A percentile compares a stretch with the other conserved stretches of the same genome.
These are phyloP conservation scores for Mychonastes homosphaera DNA, from an alignment of 139 green algal species.

Conservation along the genomic window DNA sequence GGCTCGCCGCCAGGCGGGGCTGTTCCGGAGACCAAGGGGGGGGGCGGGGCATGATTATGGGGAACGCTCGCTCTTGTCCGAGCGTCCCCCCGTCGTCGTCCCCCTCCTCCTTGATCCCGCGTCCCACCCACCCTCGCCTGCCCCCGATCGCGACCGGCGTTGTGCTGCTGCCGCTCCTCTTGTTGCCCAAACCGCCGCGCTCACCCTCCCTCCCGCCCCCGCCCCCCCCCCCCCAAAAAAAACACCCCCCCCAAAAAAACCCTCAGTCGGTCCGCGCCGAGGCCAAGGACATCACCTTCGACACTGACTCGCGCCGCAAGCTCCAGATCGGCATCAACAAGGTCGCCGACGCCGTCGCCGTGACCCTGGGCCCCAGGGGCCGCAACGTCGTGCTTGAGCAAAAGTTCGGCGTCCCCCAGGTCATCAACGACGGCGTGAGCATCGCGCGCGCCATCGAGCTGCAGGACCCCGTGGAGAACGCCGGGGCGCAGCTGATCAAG, in stretches of 20 bases:
- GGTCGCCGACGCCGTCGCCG: conserved; percentile 87
- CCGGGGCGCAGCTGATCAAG: conserved; percentile 94
- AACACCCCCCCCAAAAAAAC: conserved; percentile 1
- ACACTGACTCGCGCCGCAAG: conserved; percentile 65
- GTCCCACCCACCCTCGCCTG: too few relatives aligned
- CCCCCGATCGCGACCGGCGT: too few relatives aligned
- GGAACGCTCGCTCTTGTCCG: too few relatives aligned
- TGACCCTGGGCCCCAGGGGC: conserved; percentile 90
- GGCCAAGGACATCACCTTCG: conserved; percentile 94
- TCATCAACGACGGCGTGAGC: conserved; percentile 98
- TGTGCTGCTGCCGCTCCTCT: too few relatives aligned
- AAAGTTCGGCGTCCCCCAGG: conserved; percentile 82
- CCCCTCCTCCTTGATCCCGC: too few relatives aligned
- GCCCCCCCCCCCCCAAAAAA: neutral
- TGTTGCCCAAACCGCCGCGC: neutral
- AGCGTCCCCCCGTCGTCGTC: too few relatives aligned
- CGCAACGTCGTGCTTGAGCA: conserved; percentile 97
- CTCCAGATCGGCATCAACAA: conserved; percentile 97
- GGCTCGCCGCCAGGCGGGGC: too few relatives aligned
- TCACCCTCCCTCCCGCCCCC: neutral
- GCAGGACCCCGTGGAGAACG: conserved; percentile 87
- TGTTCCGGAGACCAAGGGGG: too few relatives aligned
- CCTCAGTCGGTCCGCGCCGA: conserved; percentile 67
- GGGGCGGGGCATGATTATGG: too few relatives aligned
- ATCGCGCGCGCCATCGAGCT: conserved; percentile 96